Evolutionary conservation across 1,284 basidiomycete genomes (phyloP).

Genomic region (Papiliotrema flavescens): DNA sequence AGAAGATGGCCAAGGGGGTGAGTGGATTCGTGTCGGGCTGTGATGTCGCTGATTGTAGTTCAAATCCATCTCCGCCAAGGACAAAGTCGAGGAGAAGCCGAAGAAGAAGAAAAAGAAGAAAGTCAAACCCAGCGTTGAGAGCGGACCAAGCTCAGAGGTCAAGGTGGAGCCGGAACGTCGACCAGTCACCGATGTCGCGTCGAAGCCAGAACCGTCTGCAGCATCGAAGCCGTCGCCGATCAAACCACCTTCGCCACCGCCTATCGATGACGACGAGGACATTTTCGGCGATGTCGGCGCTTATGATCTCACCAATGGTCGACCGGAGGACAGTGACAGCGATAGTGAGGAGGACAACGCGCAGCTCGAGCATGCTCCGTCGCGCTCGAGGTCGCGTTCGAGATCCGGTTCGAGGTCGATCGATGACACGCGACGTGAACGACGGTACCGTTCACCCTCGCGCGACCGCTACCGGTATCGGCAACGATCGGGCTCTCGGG

Average conservation of each 20-base stretch:
- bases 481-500: slow-evolving; percentile 1
- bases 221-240: not conserved
- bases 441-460: not conserved
- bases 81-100: slow-evolving; percentile 35
- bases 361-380: slow-evolving; percentile 11
- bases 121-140: slow-evolving; percentile 11
- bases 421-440: not conserved
- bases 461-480: not conserved
- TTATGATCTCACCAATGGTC: slow-evolving; percentile 59
- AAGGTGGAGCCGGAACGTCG: too few relatives aligned
- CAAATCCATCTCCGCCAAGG: slow-evolving; percentile 40
- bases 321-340: slow-evolving; percentile 58
- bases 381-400: slow-evolving; percentile 15
- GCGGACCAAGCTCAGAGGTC: too few relatives aligned
- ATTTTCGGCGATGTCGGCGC: slow-evolving; percentile 84
- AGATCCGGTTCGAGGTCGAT: slow-evolving; percentile 4
- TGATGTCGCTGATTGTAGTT: slow-evolving; percentile 29
- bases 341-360: slow-evolving; percentile 75
- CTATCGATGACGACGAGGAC: slow-evolving; percentile 49
- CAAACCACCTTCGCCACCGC: not conserved
- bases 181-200: too few relatives aligned
- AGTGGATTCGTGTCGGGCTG: slow-evolving; percentile 54
- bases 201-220: too few relatives aligned
- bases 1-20: slow-evolving; percentile 34
- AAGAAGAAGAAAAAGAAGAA: slow-evolving; percentile 56